phyloP scores from a whole-genome alignment of 192 early-diverging fungal genomes.

The Mortierella hygrophila region DNA sequence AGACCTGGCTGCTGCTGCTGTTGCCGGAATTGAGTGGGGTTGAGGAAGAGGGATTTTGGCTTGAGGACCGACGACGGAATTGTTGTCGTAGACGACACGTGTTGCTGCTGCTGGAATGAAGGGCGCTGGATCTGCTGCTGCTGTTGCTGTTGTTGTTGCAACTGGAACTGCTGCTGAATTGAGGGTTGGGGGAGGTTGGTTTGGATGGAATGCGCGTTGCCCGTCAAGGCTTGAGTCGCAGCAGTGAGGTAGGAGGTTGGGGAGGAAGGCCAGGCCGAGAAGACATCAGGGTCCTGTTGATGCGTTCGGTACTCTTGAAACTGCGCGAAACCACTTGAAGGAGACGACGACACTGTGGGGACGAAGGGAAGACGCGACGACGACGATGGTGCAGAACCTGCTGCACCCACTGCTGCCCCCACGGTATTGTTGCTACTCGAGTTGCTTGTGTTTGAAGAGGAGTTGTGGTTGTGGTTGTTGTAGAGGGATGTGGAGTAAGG shows the following conservation, averaged over 20 bases:
- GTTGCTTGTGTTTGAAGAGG: not conserved
- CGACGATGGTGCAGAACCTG: not conserved
- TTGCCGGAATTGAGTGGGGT: not conserved
- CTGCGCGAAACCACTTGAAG: constrained; percentile 2
- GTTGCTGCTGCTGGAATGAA: constrained; percentile 1
- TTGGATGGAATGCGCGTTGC: constrained; percentile 11
- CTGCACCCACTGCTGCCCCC: not conserved
- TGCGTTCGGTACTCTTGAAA: constrained; percentile 19
- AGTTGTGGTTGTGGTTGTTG: not conserved
- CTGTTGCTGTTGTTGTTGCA: constrained; percentile 18
- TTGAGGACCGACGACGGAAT: not conserved
- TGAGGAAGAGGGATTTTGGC: not conserved
- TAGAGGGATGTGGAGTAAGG: not conserved
- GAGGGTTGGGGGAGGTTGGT: constrained; percentile 5
- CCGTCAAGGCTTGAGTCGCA: constrained; percentile 26
- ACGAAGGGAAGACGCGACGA: constrained; percentile 7
- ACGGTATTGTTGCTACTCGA: not conserved
- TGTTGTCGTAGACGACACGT: not conserved
- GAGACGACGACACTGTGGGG: not conserved
- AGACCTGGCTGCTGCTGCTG: not conserved
- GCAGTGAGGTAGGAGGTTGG: constrained; percentile 33
- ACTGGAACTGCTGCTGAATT: not conserved
- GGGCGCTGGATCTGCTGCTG: constrained; percentile 4
- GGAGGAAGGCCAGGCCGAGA: constrained; percentile 16
- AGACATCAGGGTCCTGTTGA: constrained; percentile 27